phyloP scores from a whole-genome alignment of 2,329 filamentous ascomycete genomes.

The Sphaerulina musiva region DNA sequence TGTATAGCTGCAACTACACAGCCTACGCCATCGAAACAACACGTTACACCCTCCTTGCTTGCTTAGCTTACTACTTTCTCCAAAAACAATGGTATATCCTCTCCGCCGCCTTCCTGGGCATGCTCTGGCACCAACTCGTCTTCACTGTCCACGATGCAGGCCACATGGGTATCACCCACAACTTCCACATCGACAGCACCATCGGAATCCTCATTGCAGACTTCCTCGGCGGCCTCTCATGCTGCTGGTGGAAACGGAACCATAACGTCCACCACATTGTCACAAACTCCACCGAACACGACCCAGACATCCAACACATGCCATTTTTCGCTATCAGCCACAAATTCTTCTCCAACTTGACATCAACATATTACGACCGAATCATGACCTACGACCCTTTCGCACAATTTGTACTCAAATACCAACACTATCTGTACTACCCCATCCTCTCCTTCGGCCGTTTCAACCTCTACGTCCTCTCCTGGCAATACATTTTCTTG shows the following conservation, averaged over 20 bases:
- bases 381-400: slow-evolving; percentile 57
- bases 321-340: slow-evolving; percentile 63
- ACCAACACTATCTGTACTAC: slow-evolving; percentile 63
- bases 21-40: slow-evolving; percentile 68
- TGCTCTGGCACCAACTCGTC: slow-evolving; percentile 88
- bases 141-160: slow-evolving; percentile 93
- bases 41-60: slow-evolving; percentile 65
- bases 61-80: slow-evolving; percentile 50
- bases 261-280: slow-evolving; percentile 97
- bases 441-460: slow-evolving; percentile 58
- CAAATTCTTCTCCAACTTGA: slow-evolving; percentile 58
- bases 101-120: slow-evolving; percentile 69
- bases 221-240: slow-evolving; percentile 78
- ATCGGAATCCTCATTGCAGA: slow-evolving; percentile 89
- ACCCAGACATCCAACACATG: slow-evolving; percentile 80
- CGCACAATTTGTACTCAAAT: slow-evolving; percentile 54
- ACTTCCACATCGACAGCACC: slow-evolving; percentile 72
- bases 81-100: slow-evolving; percentile 42
- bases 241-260: slow-evolving; percentile 95
- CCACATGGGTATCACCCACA: slow-evolving; percentile 95
- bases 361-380: slow-evolving; percentile 60
- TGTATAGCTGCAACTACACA: slow-evolving; percentile 78
- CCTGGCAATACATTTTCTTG: slow-evolving; percentile 58
- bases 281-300: slow-evolving; percentile 90
- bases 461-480: slow-evolving; percentile 65